A percentile compares a stretch with the other conserved stretches of the same genome.
phyloP scores from a whole-genome alignment of 108 stramenopile genomes.

The Nitzschia sp. region DNA sequence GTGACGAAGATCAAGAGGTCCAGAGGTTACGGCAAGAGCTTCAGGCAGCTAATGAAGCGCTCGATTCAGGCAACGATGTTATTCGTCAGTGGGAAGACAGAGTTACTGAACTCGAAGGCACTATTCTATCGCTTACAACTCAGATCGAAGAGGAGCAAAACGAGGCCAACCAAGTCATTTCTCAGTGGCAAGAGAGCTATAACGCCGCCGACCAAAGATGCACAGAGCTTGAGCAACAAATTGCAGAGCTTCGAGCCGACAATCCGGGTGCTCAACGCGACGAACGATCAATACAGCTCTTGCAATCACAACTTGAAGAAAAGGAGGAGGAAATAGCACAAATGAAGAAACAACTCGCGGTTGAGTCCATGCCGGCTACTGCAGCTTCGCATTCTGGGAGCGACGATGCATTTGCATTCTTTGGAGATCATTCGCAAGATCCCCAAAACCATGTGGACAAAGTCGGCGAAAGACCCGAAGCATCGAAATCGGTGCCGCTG shows the following conservation, averaged over 20 bases:
- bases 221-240: slow-evolving; percentile 1
- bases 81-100: slow-evolving; percentile 15
- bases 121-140: not conserved
- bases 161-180: slow-evolving; percentile 42
- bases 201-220: slow-evolving; percentile 19
- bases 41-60: slow-evolving; percentile 6
- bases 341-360: not conserved
- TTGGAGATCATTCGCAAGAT: too few species aligned
- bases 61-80: slow-evolving; percentile 1
- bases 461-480: too few species aligned
- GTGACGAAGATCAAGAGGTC: not conserved
- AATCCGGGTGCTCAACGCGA: too few species aligned
- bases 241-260: not conserved
- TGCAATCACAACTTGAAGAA: too few species aligned
- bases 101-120: slow-evolving; percentile 7
- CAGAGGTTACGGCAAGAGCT: slow-evolving; percentile 19
- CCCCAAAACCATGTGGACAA: too few species aligned
- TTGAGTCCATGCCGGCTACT: too few species aligned
- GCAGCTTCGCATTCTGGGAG: too few species aligned
- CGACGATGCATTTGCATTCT: too few species aligned
- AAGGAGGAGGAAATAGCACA: not conserved
- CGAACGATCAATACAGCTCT: too few species aligned
- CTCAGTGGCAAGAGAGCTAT: slow-evolving; percentile 44
- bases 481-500: too few species aligned
- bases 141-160: slow-evolving; percentile 41